Evolutionary conservation across 805 yeast species (phyloP).

Genomic region (Kockiozyma suomiensis): DNA sequence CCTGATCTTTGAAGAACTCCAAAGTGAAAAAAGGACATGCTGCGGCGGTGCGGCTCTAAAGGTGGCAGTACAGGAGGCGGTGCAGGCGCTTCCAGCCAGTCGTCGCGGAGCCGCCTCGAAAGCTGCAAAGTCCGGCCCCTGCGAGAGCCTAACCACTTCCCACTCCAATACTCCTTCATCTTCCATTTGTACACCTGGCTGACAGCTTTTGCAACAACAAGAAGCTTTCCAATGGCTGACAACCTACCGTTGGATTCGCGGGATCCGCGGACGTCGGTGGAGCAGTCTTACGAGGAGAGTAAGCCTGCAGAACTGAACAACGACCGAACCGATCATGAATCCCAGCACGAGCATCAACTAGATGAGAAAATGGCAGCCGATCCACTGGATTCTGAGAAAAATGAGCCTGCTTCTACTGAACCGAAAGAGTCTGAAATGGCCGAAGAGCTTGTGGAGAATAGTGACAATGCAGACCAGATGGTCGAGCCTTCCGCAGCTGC

Average conservation of each 20-base stretch:
- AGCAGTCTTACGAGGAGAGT: too few species aligned
- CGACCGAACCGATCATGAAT: too few species aligned
- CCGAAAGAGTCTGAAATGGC: neutral
- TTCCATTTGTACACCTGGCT: neutral
- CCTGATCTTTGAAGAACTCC: neutral
- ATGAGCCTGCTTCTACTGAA: neutral
- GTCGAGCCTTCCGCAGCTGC: too few species aligned
- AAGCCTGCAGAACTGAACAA: too few species aligned
- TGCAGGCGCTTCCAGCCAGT: neutral
- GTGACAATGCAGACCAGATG: neutral
- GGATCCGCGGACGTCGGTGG: too few species aligned
- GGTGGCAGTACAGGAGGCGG: neutral
- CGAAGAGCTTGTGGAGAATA: neutral
- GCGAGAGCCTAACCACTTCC: neutral
- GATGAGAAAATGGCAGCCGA: too few species aligned
- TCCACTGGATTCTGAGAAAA: neutral
- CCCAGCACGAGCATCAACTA: too few species aligned
- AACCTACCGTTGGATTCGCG: too few species aligned
- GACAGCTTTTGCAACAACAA: neutral
- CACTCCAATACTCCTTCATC: too few species aligned
- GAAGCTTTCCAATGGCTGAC: too few species aligned
- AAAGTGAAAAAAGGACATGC: neutral
- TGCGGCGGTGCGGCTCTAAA: neutral
- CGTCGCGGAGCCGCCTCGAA: neutral
- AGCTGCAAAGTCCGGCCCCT: neutral